These are phyloP conservation scores for Acanthamoeba culbertsoni DNA, from an alignment of 208 protist genomes.

Conservation along the genomic window DNA sequence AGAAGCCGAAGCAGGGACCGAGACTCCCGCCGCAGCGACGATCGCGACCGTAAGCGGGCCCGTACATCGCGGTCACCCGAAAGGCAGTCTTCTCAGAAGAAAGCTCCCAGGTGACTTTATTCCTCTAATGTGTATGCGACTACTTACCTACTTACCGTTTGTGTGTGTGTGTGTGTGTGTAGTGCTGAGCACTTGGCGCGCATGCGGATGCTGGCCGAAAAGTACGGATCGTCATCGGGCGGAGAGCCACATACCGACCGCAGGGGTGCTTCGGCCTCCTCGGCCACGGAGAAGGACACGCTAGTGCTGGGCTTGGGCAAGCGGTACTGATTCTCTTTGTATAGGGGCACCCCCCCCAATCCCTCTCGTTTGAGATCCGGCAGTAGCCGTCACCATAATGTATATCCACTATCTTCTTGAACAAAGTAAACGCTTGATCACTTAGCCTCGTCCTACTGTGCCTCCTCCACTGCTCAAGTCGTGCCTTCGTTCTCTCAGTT, in stretches of 20 bases:
- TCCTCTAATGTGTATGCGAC: too few relatives aligned
- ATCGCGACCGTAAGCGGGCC: neutral
- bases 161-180: too few relatives aligned
- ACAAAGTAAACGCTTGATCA: too few relatives aligned
- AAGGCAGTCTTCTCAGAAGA: neutral
- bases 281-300: neutral
- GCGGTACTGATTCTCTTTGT: too few relatives aligned
- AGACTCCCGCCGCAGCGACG: neutral
- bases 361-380: too few relatives aligned
- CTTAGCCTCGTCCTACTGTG: too few relatives aligned
- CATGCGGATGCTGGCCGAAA: neutral
- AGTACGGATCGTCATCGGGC: neutral
- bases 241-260: neutral
- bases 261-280: neutral
- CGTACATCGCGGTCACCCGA: neutral
- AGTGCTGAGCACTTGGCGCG: neutral
- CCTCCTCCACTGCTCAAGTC: too few relatives aligned
- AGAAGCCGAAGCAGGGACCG: neutral
- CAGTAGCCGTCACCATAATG: too few relatives aligned
- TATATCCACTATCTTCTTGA: too few relatives aligned
- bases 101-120: neutral
- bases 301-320: neutral
- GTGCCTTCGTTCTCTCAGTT: too few relatives aligned
- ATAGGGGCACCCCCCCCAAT: too few relatives aligned
- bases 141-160: too few relatives aligned